Evolutionary conservation across 148 eudicot species (phyloP).

Genomic region (Fagopyrum tataricum): DNA sequence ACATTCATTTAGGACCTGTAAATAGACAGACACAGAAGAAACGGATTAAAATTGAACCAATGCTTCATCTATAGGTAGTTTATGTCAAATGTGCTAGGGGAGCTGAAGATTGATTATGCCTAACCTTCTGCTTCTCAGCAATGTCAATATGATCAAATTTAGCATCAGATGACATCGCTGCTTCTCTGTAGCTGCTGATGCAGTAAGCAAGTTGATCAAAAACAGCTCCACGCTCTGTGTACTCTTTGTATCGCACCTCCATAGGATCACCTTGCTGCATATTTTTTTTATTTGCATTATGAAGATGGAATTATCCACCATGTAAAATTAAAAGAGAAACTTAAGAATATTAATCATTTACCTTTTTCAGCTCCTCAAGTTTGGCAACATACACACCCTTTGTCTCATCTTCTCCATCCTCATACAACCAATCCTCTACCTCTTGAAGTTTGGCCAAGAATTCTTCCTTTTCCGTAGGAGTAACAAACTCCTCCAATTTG

Average conservation of each 20-base stretch:
- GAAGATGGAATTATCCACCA: not conserved
- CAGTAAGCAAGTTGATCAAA: constrained; percentile 49
- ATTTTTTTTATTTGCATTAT: not conserved
- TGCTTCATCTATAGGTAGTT: not conserved
- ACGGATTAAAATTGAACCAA: not conserved
- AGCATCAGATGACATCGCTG: constrained; percentile 56
- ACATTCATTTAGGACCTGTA: constrained; percentile 64
- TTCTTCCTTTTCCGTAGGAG: constrained; percentile 62
- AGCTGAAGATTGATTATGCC: constrained; percentile 1
- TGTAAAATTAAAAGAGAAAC: not conserved
- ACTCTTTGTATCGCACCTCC: constrained; percentile 80
- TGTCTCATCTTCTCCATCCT: constrained; percentile 95
- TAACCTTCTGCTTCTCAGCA: constrained; percentile 76
- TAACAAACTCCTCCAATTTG: constrained; percentile 68
- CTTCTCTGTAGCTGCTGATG: constrained; percentile 66
- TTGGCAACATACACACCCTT: constrained; percentile 87
- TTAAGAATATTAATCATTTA: not conserved
- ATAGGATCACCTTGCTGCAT: constrained; percentile 84
- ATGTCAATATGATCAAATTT: constrained; percentile 88
- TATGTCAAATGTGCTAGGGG: not conserved
- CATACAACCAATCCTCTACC: constrained; percentile 94
- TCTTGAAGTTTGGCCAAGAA: constrained; percentile 63
- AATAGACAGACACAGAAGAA: not conserved
- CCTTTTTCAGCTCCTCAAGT: constrained; percentile 95
- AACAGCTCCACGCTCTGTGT: constrained; percentile 51